Evolutionary conservation across 2,329 filamentous ascomycete species (phyloP).

Genomic region (Pseudogymnoascus sp.): DNA sequence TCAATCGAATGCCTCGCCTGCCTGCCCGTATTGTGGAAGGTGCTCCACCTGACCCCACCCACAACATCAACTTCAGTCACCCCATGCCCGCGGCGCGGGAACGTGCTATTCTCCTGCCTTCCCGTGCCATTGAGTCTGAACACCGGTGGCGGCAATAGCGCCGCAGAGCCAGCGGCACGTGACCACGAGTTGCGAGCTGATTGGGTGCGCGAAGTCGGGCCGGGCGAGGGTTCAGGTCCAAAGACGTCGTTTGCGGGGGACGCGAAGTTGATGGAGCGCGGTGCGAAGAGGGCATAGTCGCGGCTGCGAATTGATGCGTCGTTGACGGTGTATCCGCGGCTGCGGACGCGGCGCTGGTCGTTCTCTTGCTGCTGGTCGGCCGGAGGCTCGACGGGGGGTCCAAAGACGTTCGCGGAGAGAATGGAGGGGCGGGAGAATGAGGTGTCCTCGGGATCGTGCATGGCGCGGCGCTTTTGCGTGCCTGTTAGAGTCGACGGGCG

Average conservation of each 20-base stretch:
- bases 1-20: neutral
- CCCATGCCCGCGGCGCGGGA: neutral
- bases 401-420: conserved; percentile 25
- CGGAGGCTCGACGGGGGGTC: conserved; percentile 14
- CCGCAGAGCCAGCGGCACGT: neutral
- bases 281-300: neutral
- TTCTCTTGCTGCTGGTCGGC: neutral
- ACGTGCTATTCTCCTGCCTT: neutral
- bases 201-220: neutral
- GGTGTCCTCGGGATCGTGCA: conserved; percentile 21
- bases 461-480: conserved; percentile 26
- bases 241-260: neutral
- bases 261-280: neutral
- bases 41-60: neutral
- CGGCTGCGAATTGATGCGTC: neutral
- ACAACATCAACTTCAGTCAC: neutral
- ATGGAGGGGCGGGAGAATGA: conserved; percentile 23
- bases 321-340: conserved; percentile 22
- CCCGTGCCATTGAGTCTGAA: neutral
- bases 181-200: neutral
- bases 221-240: neutral
- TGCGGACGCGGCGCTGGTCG: conserved; percentile 24
- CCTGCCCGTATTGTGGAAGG: neutral
- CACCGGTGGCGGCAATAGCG: neutral
- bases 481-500: conserved; percentile 19